Evolutionary conservation across 768 basidiomycete genomes (phyloP).

Genomic region (Auricularia cornea): DNA sequence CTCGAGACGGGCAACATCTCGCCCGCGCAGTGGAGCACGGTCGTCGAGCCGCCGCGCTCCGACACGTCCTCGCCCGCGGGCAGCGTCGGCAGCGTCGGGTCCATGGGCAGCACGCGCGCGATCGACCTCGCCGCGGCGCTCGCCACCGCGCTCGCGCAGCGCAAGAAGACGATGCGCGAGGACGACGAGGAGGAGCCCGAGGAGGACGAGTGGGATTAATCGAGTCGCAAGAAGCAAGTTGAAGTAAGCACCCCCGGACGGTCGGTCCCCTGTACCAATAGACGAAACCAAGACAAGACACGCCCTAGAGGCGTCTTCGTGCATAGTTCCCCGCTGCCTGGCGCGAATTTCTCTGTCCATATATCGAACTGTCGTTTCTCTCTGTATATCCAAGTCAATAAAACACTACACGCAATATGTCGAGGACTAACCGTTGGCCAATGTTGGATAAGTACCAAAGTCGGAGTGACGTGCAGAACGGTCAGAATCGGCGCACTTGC

Average conservation of each 20-base stretch:
- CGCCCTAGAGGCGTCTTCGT: conserved; percentile 1
- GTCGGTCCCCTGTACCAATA: too few species aligned
- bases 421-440: too few species aligned
- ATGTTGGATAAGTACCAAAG: too few species aligned
- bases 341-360: too few species aligned
- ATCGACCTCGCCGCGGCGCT: background rate
- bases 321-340: background rate
- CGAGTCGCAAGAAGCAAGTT: too few species aligned
- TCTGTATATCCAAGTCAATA: background rate
- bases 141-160: background rate
- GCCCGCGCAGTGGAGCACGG: background rate
- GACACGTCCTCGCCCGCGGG: background rate
- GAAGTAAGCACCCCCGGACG: too few species aligned
- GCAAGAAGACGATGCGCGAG: background rate
- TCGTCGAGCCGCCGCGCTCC: background rate
- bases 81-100: background rate
- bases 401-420: too few species aligned
- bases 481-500: conserved; percentile 20
- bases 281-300: too few species aligned
- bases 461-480: too few species aligned
- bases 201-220: background rate
- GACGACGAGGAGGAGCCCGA: background rate
- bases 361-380: background rate
- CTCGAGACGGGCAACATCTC: background rate
- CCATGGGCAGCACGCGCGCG: background rate